Evolutionary conservation across 192 early-diverging fungal species (phyloP), one percentile per base, ranked within the genome.

Genomic region (Oehlia diaphana): DNA sequence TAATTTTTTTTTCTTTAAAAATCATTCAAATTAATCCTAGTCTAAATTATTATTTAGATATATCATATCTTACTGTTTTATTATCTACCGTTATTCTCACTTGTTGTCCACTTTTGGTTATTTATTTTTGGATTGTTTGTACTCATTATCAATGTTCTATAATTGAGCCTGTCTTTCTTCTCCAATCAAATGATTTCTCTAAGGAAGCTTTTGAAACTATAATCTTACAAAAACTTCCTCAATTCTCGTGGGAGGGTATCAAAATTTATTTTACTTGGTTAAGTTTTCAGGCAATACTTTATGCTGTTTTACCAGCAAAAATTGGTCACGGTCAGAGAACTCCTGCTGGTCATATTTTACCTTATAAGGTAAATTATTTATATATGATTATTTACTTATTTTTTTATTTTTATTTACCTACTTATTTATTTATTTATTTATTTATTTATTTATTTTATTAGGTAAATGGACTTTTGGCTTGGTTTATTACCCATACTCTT

Each of bases 311-410:
- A 19, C 94, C 94, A 47, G 91, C 88, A 37, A 82, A 84, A 63
- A 89, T 92, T 66, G 94, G 94, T 19, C 92, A 92, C 79, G 93
- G 93, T 42, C 94, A 95, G 83, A 89, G 84, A 68, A 95, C 94
- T 31, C 94, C 94, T 19, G 94, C 92, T 14, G 93, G 93, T 28
- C 83, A 90, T 81, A 83, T 89, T 47, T 84, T 95, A 13, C 90
- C 90, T 50, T 95, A 95, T 84, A 88, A 93, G 79, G 93, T 93
- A 89, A 13, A 50, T 33, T 26, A 14, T 5, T 71, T 19, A 62
- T 37, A 63, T 3, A 2, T 5, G 35, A 9, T 35, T 26, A 26
- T 1, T 63, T 73, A 74, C 49, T 49, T 70, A 47, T 71, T 73
- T 79, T 49, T 44, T 49, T 70, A 47, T 71, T 73, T 79, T 49